These are phyloP conservation scores for Macrophomina phaseolina DNA, from an alignment of 2,329 filamentous ascomycete species.

Conservation along the genomic window DNA sequence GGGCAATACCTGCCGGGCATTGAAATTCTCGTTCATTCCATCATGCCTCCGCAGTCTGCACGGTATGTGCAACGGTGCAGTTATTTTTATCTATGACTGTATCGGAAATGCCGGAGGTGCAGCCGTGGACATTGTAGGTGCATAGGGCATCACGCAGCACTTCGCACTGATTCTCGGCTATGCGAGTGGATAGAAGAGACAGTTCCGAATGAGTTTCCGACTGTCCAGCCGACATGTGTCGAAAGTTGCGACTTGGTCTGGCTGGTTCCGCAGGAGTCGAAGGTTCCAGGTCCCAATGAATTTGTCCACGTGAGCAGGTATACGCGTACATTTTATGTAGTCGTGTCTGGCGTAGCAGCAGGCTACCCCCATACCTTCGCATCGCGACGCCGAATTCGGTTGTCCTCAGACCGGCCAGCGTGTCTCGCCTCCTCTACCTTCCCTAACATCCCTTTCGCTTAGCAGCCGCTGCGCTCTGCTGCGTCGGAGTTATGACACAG, in stretches of 20 bases:
- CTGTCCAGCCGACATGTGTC: background rate
- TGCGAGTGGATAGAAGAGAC: background rate
- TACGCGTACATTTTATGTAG: background rate
- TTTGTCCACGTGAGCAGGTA: background rate
- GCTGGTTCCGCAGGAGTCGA: background rate
- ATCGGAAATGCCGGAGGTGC: background rate
- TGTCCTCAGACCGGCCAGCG: background rate
- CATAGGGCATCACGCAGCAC: background rate
- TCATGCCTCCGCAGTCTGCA: background rate
- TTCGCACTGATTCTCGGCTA: background rate
- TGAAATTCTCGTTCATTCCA: background rate
- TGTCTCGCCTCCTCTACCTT: background rate
- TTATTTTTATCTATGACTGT: background rate
- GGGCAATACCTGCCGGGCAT: background rate
- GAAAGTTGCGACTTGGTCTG: background rate
- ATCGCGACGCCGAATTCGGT: background rate
- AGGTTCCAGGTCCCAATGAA: background rate
- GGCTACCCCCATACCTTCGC: background rate
- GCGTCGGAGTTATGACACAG: constrained; percentile 8
- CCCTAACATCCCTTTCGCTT: background rate
- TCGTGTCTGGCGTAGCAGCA: background rate
- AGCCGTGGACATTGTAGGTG: background rate
- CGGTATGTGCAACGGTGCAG: background rate
- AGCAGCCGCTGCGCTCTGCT: background rate
- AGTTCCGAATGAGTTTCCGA: background rate